Conservation (phyloP, 805 yeast species). For the Saturnispora besseyi region DNA sequence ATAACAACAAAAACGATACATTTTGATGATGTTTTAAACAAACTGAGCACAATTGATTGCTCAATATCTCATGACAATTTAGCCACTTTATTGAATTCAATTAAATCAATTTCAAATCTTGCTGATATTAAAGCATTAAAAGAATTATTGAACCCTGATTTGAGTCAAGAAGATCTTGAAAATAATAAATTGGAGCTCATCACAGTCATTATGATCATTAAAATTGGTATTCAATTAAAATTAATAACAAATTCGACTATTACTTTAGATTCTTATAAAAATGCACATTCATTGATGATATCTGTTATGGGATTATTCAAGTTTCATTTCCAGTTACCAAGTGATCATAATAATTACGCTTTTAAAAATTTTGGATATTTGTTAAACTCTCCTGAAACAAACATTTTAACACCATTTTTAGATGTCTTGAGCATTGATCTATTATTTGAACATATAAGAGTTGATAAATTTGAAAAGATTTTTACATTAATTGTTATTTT, state of each 20-base stretch:
- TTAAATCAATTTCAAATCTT: not conserved
- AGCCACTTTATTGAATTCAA: not conserved
- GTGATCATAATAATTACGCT: constrained; percentile 18
- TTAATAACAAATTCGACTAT: constrained; percentile 8
- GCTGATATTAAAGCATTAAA: not conserved
- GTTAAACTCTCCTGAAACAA: constrained; percentile 6
- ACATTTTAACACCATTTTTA: constrained; percentile 13
- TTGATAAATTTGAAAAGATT: constrained; percentile 17
- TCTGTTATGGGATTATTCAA: constrained; percentile 18
- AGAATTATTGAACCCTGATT: not conserved
- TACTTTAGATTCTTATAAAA: constrained; percentile 12
- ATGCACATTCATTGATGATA: constrained; percentile 12
- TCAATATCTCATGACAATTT: not conserved
- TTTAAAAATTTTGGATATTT: constrained; percentile 22
- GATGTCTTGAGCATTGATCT: constrained; percentile 11
- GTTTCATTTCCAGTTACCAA: constrained; percentile 23
- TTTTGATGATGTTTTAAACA: not conserved
- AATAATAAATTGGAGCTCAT: constrained; percentile 21
- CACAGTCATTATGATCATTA: constrained; percentile 20
- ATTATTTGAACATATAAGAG: constrained; percentile 14
- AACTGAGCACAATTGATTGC: not conserved
- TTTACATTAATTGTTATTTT: constrained; percentile 18
- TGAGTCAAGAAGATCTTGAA: constrained; percentile 3
- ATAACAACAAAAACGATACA: not conserved
- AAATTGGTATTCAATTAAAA: constrained; percentile 13